A percentile compares a stretch with the other conserved stretches of the same genome.
phyloP scores from a whole-genome alignment of 495 filamentous ascomycete genomes.

The Aspergillus diversus region DNA sequence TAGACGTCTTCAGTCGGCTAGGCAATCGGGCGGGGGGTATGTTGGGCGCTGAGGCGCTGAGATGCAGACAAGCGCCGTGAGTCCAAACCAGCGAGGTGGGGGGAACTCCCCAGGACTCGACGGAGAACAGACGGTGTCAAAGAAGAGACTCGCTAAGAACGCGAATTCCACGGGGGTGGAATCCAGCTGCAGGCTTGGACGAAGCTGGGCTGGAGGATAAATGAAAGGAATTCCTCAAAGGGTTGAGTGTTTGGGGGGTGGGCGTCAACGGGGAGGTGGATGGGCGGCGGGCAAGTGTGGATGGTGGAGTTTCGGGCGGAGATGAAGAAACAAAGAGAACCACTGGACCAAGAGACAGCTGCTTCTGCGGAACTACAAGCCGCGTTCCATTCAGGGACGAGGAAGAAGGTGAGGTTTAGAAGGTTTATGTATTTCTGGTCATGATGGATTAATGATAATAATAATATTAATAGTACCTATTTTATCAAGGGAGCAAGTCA shows the following conservation, averaged over 20 bases:
- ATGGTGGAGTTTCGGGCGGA: conserved; percentile 19
- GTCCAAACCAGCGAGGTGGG: conserved; percentile 23
- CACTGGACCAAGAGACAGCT: not conserved
- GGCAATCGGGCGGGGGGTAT: conserved; percentile 12
- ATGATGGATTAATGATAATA: not conserved
- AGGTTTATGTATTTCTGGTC: not conserved
- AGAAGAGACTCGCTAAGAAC: conserved; percentile 3
- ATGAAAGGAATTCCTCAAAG: not conserved
- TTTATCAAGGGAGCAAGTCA: not conserved
- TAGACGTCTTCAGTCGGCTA: conserved; percentile 13
- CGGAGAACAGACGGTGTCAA: conserved; percentile 13
- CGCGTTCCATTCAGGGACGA: not conserved
- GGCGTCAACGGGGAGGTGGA: not conserved
- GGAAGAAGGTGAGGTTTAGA: not conserved
- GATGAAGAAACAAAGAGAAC: conserved; percentile 14
- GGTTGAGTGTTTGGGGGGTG: not conserved
- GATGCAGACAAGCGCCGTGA: conserved; percentile 27
- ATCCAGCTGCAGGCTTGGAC: not conserved
- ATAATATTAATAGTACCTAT: not conserved
- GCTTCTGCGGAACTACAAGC: not conserved
- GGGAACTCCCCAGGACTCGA: conserved; percentile 17
- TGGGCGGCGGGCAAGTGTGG: conserved; percentile 12
- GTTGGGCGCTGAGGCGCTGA: conserved; percentile 23
- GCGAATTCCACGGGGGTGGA: conserved; percentile 4
- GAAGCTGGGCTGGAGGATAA: not conserved